phyloP scores from a whole-genome alignment of 2,329 filamentous ascomycete genomes.

The Claviceps fusiformis region DNA sequence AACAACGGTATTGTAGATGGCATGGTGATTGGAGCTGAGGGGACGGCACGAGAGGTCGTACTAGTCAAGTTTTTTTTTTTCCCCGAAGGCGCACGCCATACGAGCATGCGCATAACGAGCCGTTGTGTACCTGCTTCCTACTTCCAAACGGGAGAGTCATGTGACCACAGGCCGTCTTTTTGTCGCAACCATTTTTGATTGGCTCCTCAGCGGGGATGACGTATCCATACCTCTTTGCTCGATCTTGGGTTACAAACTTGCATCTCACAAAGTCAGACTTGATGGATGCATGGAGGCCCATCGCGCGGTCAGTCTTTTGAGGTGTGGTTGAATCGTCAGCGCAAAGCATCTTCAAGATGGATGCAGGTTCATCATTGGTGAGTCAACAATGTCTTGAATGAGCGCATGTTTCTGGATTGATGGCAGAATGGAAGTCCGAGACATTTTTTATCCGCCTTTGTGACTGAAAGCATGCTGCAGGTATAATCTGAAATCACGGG shows the following conservation, averaged over 20 bases:
- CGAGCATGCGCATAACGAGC: background rate
- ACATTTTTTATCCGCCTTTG: too few relatives aligned
- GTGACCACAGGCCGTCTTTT: background rate
- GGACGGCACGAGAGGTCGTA: background rate
- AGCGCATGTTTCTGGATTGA: background rate
- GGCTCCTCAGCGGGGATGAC: too few relatives aligned
- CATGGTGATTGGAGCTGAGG: background rate
- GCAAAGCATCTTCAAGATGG: background rate
- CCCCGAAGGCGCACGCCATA: background rate
- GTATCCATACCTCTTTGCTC: too few relatives aligned
- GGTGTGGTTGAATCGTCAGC: background rate
- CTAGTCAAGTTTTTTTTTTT: background rate
- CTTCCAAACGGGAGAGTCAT: background rate
- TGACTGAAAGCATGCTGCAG: too few relatives aligned
- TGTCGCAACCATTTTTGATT: too few relatives aligned
- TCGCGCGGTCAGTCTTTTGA: background rate
- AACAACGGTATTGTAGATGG: background rate
- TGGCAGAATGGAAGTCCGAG: too few relatives aligned
- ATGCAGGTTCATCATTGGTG: background rate
- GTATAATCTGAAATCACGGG: too few relatives aligned
- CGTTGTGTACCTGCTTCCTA: background rate
- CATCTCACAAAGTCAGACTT: too few relatives aligned
- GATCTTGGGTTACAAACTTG: too few relatives aligned
- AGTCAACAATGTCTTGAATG: background rate
- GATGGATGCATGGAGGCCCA: too few relatives aligned